Evolutionary conservation across 2,329 filamentous ascomycete species (phyloP), one percentile per base, ranked within the genome.

Genomic region (Pseudogymnoascus sp.): DNA sequence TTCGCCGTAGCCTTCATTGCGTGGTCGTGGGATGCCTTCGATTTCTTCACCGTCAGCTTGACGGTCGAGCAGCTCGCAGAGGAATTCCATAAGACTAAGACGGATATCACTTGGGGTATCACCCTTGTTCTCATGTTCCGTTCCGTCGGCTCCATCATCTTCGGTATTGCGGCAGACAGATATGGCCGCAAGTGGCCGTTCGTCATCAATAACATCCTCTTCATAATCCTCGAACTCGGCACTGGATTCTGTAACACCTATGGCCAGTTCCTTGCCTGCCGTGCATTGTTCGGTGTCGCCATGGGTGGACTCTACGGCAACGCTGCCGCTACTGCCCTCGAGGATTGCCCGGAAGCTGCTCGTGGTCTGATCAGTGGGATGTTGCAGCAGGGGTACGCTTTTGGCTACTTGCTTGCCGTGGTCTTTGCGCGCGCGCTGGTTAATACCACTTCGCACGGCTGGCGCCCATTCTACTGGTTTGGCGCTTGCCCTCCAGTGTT

Each of bases 381-480:
- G 61, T 77, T 93, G 16, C 91, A 95, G 71, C 90, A 92, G 75
- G 91, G 90, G 2, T 93, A 92, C 73, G 88, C 88, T 0, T 83
- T 92, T 67, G 90, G 90, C 34, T 93, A 93, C 71, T 85, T 95
- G 43, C 81, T 92, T 67, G 90, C 90, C 5, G 90, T 90, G 0
- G 83, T 83, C 13, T 86, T 90, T 68, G 76, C 84, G 10, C 79
- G 86, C 6, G 90, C 81, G 4, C 81, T 95, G 6, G 85, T 93
- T 61, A 79, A 90, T 74, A 95, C 91, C 0, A 93, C 91, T 0
- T 75, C 85, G 0, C 88, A 96, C 72, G 86, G 83, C 62, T 96
- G 92, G 92, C 82, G 92, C 6, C 90, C 92, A 0, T 79, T 96
- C 0, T 96, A 87, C 79, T 96, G 92, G 92, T 96, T 96, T 74